Base-by-base conservation (phyloP, 345 rosid genomes). In the Erodium maritimum region DNA sequence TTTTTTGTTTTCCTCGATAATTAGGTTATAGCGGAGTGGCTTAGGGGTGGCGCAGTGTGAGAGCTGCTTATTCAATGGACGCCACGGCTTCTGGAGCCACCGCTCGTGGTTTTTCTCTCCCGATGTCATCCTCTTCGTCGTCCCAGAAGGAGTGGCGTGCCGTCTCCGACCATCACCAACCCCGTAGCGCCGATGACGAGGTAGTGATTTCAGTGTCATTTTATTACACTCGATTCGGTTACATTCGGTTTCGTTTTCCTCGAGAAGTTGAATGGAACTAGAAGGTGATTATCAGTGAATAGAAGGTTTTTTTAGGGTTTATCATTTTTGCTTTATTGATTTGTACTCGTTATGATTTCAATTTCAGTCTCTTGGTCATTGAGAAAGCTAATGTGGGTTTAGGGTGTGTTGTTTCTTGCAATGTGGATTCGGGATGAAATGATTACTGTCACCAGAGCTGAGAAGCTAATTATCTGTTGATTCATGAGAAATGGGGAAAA, bases 71-170 rank as follows among this genome's bases (percentile, higher is more conserved):
- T 66, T 25, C 50, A 62, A 90, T 90, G 97, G 97, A 90, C 80
- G 86, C 83, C 55, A 65, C 80, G 75, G 80, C 88, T 60, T 73
- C 80, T 69, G 82, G 64, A 67, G 78, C 87, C 72, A 74, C 83
- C 69, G 34, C 81, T 24, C 85, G 88, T 65, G 84, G 83, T 57
- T 78, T 87, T 71, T 72, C 96, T 50, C 62, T 85, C 69, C 84
- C 78, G 74, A 81, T 80, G 73, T 14, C 48, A 12, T 0, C 48
- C 14, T 42, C 60, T 52, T 2, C 81, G 24, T 76, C 80, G 18
- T 70, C 82, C 7, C 67, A 94, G 71, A 90, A 90, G 76, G 95
- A 90, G 74, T 87, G 99, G 97, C 96, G 95, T 48, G 97, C 96
- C 37, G 83, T 83, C 62, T 75, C 97, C 13, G 99, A 93, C 54